Evolutionary conservation across 2,329 filamentous ascomycete genomes (phyloP), one percentile per base, ranked within the genome.

Genomic region (Dryadomyces sulphureus): DNA sequence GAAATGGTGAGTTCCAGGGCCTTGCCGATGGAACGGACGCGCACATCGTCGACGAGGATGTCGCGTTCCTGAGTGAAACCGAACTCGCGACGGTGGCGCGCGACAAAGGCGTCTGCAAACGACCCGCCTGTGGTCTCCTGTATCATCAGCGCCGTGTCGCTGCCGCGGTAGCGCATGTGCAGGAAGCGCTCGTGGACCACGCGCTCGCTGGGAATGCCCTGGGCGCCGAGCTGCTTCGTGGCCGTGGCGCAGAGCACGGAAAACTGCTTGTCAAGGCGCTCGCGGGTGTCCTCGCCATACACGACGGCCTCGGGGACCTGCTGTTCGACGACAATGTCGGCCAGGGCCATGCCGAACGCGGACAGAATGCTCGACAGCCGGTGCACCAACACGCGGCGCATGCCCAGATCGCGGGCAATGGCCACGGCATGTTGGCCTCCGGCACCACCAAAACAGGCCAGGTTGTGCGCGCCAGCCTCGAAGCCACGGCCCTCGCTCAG

Each of bases 401-500:
- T 88, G 0, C 87, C 87, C 1, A 95, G 67, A 2, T 84, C 84
- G 55, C 86, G 79, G 1, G 86, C 88, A 53, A 94, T 92, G 1
- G 85, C 85, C 17, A 90, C 84, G 1, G 88, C 88, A 56, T 94
- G 88, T 58, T 94, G 88, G 0, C 88, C 88, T 41, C 89, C 89
- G 0, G 89, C 89, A 47, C 89, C 89, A 34, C 89, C 89, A 62
- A 95, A 95, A 0, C 86, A 92, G 0, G 88, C 88, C 27, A 95
- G 70, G n/a, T 86, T 72, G 60, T 95, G 89, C 52, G 84, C 85
- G 1, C 90, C 58, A 94, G 88, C 51, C 92, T 86, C 0, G 2
- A 73, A 94, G 84, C 89, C 89, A 60, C 90, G 86, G n/a, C 88
- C 88, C 61, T 95, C 40, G 0, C 88, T 94, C 52, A 94, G 73